Percentiles rank a stretch among this genome's conserved stretches.
Evolutionary conservation across 2,329 filamentous ascomycete species (phyloP).

Genomic region (Sporothrix dimorphospora): DNA sequence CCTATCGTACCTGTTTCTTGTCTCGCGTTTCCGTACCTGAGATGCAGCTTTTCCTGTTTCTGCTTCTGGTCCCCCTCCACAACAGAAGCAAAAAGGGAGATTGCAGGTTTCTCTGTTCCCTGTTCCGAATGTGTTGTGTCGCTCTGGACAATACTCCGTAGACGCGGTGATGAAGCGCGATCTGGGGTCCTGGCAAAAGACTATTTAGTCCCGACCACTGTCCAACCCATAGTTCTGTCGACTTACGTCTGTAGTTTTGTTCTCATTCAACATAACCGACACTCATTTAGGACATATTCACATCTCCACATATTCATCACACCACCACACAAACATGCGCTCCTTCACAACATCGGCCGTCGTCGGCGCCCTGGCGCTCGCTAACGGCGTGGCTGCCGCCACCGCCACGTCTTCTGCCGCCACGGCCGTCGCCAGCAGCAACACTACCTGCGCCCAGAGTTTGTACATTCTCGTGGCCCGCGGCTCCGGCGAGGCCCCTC

Average conservation of each 20-base stretch:
- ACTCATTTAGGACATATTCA: neutral
- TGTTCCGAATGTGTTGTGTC: neutral
- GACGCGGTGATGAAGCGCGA: neutral
- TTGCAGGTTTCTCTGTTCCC: neutral
- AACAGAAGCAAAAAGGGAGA: neutral
- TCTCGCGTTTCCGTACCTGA: neutral
- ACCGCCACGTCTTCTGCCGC: neutral
- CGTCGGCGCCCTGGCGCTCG: neutral
- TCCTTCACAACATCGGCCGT: neutral
- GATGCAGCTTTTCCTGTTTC: no score
- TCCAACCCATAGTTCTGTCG: neutral
- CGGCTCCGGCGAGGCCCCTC: neutral
- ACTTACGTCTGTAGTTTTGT: neutral
- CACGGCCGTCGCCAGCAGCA: neutral
- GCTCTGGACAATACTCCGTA: neutral
- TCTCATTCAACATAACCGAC: neutral
- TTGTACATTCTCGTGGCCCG: neutral
- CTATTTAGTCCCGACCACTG: neutral
- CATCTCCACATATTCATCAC: no score
- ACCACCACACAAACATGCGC: neutral
- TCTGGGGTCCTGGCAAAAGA: neutral
- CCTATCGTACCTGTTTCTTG: slow-evolving; percentile 6
- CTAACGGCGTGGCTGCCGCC: neutral
- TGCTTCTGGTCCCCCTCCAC: neutral
- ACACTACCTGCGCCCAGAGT: slow-evolving; percentile 14